A percentile compares a stretch with the other conserved stretches of the same genome.
phyloP scores from a whole-genome alignment of 2,329 filamentous ascomycete genomes.

The Paecilomyces variotii region DNA sequence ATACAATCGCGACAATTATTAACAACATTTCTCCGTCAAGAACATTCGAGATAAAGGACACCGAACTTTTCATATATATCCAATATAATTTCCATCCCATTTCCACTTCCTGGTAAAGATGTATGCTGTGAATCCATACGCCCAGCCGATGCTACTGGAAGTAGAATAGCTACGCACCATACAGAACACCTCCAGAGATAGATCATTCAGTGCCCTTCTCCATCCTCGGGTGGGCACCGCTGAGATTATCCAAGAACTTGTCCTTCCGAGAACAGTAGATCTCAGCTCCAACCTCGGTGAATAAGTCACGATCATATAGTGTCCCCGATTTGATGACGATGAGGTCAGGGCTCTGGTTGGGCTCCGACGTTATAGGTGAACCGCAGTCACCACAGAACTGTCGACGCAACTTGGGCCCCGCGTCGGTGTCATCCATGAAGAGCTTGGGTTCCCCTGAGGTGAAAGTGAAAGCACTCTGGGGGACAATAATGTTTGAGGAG shows the following conservation, averaged over 20 bases:
- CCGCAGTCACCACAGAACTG: conserved; percentile 18
- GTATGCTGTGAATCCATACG: too few species aligned
- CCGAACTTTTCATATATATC: too few species aligned
- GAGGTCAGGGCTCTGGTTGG: background rate
- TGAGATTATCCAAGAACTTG: conserved; percentile 9
- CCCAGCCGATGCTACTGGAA: too few species aligned
- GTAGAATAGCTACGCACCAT: too few species aligned
- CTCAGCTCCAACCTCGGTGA: conserved; percentile 9
- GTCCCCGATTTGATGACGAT: conserved; percentile 16
- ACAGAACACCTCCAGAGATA: too few species aligned
- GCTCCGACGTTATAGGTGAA: conserved; percentile 11
- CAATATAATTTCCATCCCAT: too few species aligned
- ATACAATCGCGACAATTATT: too few species aligned
- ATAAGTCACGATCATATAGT: conserved; percentile 10
- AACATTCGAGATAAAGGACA: too few species aligned
- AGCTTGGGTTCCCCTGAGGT: conserved; percentile 13
- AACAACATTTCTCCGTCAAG: too few species aligned
- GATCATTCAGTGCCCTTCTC: background rate
- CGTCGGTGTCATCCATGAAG: conserved; percentile 9
- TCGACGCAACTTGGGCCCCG: conserved; percentile 7
- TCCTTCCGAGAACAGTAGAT: conserved; percentile 16
- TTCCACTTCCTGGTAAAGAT: too few species aligned
- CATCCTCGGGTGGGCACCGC: background rate
- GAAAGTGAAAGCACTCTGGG: conserved; percentile 8
- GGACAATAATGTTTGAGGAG: conserved; percentile 16